phyloP scores from a whole-genome alignment of 305 asterid genomes.

The Fraxinus ornus region DNA sequence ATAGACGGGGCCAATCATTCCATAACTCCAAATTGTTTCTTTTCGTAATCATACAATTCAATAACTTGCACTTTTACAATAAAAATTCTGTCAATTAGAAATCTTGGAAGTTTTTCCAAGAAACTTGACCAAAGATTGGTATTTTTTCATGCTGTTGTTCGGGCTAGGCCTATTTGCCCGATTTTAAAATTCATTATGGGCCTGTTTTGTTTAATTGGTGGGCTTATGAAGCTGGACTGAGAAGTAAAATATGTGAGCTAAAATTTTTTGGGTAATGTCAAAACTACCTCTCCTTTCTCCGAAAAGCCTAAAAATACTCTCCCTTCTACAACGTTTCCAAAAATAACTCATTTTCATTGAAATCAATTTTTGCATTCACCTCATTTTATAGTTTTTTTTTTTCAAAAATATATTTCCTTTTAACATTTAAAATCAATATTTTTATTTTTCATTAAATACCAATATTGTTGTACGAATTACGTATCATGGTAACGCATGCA shows the following conservation, averaged over 20 bases:
- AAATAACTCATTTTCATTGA: not conserved
- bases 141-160: not conserved
- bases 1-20: not conserved
- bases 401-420: not conserved
- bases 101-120: not conserved
- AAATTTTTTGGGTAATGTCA: not conserved
- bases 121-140: not conserved
- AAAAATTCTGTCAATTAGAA: not conserved
- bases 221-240: not conserved
- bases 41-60: not conserved
- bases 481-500: not conserved
- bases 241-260: not conserved
- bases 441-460: not conserved
- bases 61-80: not conserved
- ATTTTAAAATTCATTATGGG: not conserved
- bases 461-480: not conserved
- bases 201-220: not conserved
- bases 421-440: not conserved
- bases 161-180: not conserved
- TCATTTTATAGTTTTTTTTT: too few species aligned
- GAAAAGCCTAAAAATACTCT: too few species aligned
- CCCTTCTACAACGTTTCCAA: not conserved
- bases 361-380: not conserved
- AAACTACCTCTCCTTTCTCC: too few species aligned
- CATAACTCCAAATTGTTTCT: not conserved